phyloP scores from a whole-genome alignment of 495 filamentous ascomycete species.

The Hypoxylon fuscum region DNA sequence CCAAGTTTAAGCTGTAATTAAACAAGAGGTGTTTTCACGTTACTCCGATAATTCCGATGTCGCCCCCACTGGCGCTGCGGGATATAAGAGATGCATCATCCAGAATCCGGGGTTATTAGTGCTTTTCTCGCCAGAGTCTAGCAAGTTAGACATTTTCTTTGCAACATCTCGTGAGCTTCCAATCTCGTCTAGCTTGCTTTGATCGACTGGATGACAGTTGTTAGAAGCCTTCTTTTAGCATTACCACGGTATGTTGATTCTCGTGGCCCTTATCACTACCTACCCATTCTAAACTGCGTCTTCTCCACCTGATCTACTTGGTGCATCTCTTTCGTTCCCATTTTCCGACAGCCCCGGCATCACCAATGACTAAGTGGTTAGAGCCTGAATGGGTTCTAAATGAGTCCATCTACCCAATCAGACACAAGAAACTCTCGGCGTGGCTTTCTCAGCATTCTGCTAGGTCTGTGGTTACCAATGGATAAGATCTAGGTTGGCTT shows the following conservation, averaged over 20 bases:
- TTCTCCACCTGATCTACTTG: constrained; percentile 8
- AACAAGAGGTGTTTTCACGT: background rate
- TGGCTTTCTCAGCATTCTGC: constrained; percentile 27
- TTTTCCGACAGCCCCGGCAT: constrained; percentile 25
- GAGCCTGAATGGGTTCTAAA: constrained; percentile 25
- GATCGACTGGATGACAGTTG: constrained; percentile 18
- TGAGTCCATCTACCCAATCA: constrained; percentile 26
- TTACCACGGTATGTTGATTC: constrained; percentile 23
- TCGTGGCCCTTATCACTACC: constrained; percentile 1
- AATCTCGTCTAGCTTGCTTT: background rate
- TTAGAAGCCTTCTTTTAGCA: constrained; percentile 4
- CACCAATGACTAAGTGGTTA: constrained; percentile 14
- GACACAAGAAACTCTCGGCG: constrained; percentile 11
- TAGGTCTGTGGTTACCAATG: constrained; percentile 20
- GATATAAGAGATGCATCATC: constrained; percentile 1
- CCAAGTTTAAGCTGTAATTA: background rate
- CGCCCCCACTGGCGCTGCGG: background rate
- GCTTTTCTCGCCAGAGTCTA: background rate
- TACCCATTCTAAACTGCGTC: background rate
- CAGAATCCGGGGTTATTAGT: constrained; percentile 1
- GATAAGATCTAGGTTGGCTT: constrained; percentile 5
- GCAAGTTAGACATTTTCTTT: background rate
- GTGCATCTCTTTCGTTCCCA: constrained; percentile 1
- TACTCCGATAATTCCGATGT: constrained; percentile 8
- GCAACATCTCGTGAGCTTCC: constrained; percentile 1